Percentiles rank a stretch among this genome's conserved stretches.
Conservation (phyloP, 257 asterid genomes). For the Parsonsia alboflavescens region DNA sequence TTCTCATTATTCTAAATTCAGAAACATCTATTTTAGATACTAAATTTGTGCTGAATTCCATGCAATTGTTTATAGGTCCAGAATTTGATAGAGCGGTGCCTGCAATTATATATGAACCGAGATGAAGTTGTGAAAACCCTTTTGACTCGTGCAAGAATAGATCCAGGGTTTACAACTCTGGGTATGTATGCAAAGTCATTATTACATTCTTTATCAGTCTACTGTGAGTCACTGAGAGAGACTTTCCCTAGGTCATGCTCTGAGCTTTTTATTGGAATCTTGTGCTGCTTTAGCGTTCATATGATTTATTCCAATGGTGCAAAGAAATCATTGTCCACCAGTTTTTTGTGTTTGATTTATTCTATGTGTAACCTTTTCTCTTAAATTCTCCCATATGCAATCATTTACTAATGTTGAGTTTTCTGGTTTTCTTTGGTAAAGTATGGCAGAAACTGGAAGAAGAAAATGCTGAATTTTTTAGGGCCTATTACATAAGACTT, state of each 20-base stretch:
- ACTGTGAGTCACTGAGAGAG: neutral
- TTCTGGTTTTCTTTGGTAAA: constrained; percentile 22
- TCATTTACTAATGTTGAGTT: neutral
- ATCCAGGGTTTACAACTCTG: constrained; percentile 94
- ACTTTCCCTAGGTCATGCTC: neutral
- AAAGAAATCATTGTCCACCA: neutral
- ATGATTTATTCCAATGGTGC: neutral
- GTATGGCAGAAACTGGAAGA: constrained; percentile 99
- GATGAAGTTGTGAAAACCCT: constrained; percentile 95
- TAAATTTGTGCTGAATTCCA: constrained; percentile 1
- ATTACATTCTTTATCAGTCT: neutral
- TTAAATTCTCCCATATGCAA: neutral
- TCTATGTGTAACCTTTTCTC: neutral
- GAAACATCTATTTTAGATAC: neutral
- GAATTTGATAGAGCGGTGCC: constrained; percentile 86
- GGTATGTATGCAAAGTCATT: constrained; percentile 40
- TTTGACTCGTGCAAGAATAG: constrained; percentile 87
- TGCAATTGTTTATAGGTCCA: constrained; percentile 61
- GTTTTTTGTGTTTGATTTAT: neutral
- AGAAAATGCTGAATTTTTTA: constrained; percentile 88
- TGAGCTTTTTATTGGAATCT: constrained; percentile 3
- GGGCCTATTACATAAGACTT: constrained; percentile 89
- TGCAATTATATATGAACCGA: constrained; percentile 85
- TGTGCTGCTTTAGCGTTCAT: neutral
- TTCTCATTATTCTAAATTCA: neutral